Base-by-base conservation (phyloP, 257 asterid genomes). In the Linderniella brevidens region DNA sequence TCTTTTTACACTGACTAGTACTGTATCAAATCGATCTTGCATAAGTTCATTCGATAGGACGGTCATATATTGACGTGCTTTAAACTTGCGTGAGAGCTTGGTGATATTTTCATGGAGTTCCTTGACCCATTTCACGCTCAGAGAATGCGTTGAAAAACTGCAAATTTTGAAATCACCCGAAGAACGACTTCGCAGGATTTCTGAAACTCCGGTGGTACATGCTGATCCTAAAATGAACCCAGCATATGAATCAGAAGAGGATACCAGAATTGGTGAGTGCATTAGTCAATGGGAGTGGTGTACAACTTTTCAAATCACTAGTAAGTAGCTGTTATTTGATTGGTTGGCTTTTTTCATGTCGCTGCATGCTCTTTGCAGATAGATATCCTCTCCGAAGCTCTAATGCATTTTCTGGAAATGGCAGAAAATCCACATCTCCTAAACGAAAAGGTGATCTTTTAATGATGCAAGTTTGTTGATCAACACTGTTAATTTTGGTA, bases 201-300 rank as follows among this genome's bases (percentile, higher is more conserved):
- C 72, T 44, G 76, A 73, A 72, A 65, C 75, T 63, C 92, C 93
- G 38, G 77, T 67, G 56, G 72, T 90, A 57, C 92, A 81, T 41
- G 67, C 79, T 60, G 99, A 79, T 71, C 87, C 81, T 45, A 79
- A 63, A 71, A 79, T 90, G 93, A 56, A 62, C 68, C 93, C 93
- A 25, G 43, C 60, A 53, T 81, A 72, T 56, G 86, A 68, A 48
- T 81, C 93, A 32, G 99, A 79, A 54, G 86, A 79, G 60, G 79
- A 77, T 58, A 35, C 53, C 36, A 49, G 57, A 58, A 67, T 19
- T 54, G 54, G 32, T 45, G 61, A 58, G 11, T 57, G 50, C 49
- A 52, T 38, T 63, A 3, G 32, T 25, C 32, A 25, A 25, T 25
- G 32, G 32, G 32, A 25, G 32, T 25, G 32, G 32, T 25, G 32